These are phyloP conservation scores for Polytolypa hystricis DNA, from an alignment of 2,329 filamentous ascomycete species.

Conservation along the genomic window DNA sequence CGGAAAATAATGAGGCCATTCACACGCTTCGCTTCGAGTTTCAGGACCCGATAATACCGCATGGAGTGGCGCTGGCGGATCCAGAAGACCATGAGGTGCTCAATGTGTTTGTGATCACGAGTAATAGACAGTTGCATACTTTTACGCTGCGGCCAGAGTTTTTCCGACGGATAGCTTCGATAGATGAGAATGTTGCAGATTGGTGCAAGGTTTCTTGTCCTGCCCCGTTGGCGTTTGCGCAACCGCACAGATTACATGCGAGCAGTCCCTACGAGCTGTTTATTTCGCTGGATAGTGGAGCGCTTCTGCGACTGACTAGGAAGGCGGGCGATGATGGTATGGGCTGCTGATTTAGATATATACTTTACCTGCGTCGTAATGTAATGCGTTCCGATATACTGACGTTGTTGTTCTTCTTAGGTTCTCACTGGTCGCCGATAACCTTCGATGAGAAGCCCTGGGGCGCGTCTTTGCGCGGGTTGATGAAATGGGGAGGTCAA, in stretches of 20 bases:
- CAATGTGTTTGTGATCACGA: slow-evolving; percentile 68
- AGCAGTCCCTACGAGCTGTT: slow-evolving; percentile 63
- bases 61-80: slow-evolving; percentile 76
- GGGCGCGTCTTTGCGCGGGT: slow-evolving; percentile 37
- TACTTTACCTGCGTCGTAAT: slow-evolving; percentile 7
- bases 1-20: slow-evolving; percentile 54
- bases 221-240: slow-evolving; percentile 63
- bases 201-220: slow-evolving; percentile 65
- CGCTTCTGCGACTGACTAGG: slow-evolving; percentile 55
- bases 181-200: slow-evolving; percentile 63
- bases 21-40: slow-evolving; percentile 72
- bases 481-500: slow-evolving; percentile 35
- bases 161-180: slow-evolving; percentile 58
- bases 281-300: slow-evolving; percentile 48
- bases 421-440: slow-evolving; percentile 34
- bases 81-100: slow-evolving; percentile 65
- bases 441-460: slow-evolving; percentile 39
- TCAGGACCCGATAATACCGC: slow-evolving; percentile 57
- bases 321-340: slow-evolving; percentile 42
- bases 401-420: slow-evolving; percentile 15
- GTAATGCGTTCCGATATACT: too few species aligned
- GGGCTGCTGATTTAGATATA: slow-evolving; percentile 4
- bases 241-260: slow-evolving; percentile 70
- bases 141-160: slow-evolving; percentile 73
- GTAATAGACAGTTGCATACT: slow-evolving; percentile 68